Evolutionary conservation across 805 yeast species (phyloP).

Genomic region (Teunomyces pallodes): DNA sequence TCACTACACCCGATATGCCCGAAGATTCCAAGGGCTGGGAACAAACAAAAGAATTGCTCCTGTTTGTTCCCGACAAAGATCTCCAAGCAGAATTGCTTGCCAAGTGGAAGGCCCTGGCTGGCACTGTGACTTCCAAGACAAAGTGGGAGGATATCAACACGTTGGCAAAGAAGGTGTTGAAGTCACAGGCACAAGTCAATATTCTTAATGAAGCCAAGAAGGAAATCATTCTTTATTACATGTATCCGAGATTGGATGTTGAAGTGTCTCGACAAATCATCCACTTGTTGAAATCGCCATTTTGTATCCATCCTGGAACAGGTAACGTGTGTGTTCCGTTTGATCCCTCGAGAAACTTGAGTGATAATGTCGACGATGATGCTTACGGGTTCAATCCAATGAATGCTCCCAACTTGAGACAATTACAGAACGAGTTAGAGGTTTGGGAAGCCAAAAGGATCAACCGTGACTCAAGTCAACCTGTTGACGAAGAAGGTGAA

Average conservation of each 20-base stretch:
- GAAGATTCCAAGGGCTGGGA: slow-evolving; percentile 49
- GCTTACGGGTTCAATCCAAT: slow-evolving; percentile 69
- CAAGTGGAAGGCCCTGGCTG: slow-evolving; percentile 49
- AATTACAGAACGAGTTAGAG: slow-evolving; percentile 64
- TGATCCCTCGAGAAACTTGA: slow-evolving; percentile 44
- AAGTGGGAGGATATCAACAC: slow-evolving; percentile 80
- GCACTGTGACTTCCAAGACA: slow-evolving; percentile 45
- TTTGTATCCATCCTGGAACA: slow-evolving; percentile 94
- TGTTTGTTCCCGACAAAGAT: slow-evolving; percentile 61
- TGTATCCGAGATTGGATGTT: slow-evolving; percentile 90
- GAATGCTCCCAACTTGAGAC: slow-evolving; percentile 70
- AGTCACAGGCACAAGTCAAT: slow-evolving; percentile 43
- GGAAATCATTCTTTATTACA: slow-evolving; percentile 72
- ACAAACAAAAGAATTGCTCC: slow-evolving; percentile 51
- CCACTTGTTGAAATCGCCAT: slow-evolving; percentile 93
- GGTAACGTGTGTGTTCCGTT: slow-evolving; percentile 94
- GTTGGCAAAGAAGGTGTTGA: slow-evolving; percentile 48
- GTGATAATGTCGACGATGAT: slow-evolving; percentile 33
- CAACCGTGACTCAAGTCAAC: slow-evolving; percentile 25
- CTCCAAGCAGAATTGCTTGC: slow-evolving; percentile 51
- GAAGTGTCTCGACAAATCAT: slow-evolving; percentile 88
- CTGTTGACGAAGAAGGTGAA: slow-evolving; percentile 19
- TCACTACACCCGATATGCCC: slow-evolving; percentile 24
- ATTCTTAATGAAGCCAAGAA: slow-evolving; percentile 68
- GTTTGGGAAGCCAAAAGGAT: slow-evolving; percentile 39